Conservation (phyloP, 257 asterid genomes). For the Solanum virginianum region DNA sequence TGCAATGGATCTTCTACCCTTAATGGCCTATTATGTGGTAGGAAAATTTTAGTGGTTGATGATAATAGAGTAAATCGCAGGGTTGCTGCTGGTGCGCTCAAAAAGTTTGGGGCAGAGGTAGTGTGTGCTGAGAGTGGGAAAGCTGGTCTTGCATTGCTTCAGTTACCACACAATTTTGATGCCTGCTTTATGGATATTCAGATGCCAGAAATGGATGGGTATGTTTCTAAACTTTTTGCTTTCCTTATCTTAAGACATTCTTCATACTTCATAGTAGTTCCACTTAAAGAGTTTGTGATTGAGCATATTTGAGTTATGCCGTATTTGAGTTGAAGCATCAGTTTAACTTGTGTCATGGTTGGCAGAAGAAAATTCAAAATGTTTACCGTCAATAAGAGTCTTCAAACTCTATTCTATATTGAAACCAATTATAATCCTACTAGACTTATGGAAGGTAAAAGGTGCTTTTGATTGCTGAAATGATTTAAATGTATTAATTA, state of each 20-base stretch:
- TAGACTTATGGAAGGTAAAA: neutral
- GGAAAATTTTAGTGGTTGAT: slow-evolving; percentile 82
- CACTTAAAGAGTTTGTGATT: neutral
- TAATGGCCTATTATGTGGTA: slow-evolving; percentile 55
- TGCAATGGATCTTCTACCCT: slow-evolving; percentile 27
- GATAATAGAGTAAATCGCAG: slow-evolving; percentile 76
- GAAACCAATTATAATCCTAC: neutral
- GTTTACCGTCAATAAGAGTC: neutral
- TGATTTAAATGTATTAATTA: neutral
- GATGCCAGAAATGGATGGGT: slow-evolving; percentile 99
- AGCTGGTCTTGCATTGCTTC: slow-evolving; percentile 65
- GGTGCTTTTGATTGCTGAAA: neutral
- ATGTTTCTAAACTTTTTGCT: neutral
- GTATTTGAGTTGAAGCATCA: neutral
- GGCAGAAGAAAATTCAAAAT: neutral
- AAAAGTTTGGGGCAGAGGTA: slow-evolving; percentile 76
- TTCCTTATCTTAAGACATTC: neutral
- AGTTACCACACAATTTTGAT: slow-evolving; percentile 65
- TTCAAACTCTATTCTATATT: neutral
- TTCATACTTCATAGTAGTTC: neutral
- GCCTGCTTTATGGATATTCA: slow-evolving; percentile 99
- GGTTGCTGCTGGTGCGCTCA: slow-evolving; percentile 91
- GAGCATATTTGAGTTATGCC: neutral
- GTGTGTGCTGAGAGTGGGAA: slow-evolving; percentile 78
- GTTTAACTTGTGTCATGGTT: neutral